Percentiles rank a stretch among this genome's conserved stretches.
Conservation (phyloP, 176 grass and related monocot genomes). For the Pontederia crassipes region DNA sequence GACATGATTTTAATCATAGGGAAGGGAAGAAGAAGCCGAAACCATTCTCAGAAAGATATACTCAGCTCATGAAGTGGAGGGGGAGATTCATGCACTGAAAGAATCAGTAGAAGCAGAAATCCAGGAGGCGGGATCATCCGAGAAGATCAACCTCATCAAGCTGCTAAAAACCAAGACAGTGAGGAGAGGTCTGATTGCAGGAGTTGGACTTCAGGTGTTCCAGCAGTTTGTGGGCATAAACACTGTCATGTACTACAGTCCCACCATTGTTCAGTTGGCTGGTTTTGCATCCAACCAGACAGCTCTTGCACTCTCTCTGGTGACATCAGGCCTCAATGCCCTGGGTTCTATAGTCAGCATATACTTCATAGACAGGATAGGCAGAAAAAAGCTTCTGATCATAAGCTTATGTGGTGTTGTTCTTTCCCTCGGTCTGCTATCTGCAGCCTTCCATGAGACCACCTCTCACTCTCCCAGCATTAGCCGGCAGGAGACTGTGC, state of each 20-base stretch:
- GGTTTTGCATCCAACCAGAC: constrained; percentile 78
- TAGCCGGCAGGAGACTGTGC: constrained; percentile 26
- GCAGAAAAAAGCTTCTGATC: constrained; percentile 54
- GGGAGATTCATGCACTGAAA: constrained; percentile 53
- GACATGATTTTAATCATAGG: constrained; percentile 12
- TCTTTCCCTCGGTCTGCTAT: constrained; percentile 44
- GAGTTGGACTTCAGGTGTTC: constrained; percentile 62
- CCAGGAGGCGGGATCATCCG: constrained; percentile 28
- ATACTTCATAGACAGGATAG: constrained; percentile 69
- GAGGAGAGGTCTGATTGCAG: constrained; percentile 46
- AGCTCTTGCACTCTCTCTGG: constrained; percentile 59
- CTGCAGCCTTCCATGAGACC: constrained; percentile 55
- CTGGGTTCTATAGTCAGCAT: constrained; percentile 83
- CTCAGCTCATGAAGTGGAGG: constrained; percentile 30
- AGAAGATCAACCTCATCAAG: constrained; percentile 29
- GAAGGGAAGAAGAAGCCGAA: constrained; percentile 50
- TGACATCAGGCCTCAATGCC: constrained; percentile 76
- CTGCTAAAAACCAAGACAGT: constrained; percentile 36
- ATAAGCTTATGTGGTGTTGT: constrained; percentile 64
- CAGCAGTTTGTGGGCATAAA: constrained; percentile 95
- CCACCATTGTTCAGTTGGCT: constrained; percentile 71
- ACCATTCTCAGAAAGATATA: constrained; percentile 54
- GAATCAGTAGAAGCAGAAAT: constrained; percentile 60
- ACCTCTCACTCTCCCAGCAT: constrained; percentile 47
- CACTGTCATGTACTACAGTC: constrained; percentile 93